These are phyloP conservation scores for Porcisia hertigi DNA, from an alignment of 208 protist species.

Conservation along the genomic window DNA sequence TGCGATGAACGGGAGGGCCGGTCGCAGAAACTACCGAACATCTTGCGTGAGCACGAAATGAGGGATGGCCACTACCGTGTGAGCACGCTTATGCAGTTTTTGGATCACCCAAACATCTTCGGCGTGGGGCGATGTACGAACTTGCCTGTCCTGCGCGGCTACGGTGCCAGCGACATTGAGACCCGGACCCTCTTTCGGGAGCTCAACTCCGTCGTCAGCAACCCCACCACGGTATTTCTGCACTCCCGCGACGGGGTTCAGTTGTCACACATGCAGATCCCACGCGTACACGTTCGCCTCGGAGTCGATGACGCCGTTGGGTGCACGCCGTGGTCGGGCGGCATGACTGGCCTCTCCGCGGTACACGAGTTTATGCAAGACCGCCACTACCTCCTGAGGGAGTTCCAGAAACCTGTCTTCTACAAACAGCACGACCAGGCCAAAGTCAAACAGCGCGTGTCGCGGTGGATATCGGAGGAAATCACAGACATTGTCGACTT, in stretches of 20 bases:
- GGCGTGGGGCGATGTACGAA: slow-evolving; percentile 77
- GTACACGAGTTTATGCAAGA: slow-evolving; percentile 86
- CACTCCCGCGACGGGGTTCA: slow-evolving; percentile 60
- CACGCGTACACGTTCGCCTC: slow-evolving; percentile 72
- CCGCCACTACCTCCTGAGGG: slow-evolving; percentile 71
- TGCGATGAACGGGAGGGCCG: slow-evolving; percentile 23
- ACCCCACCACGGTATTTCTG: slow-evolving; percentile 65
- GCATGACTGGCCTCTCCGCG: slow-evolving; percentile 60
- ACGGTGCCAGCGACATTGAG: slow-evolving; percentile 80
- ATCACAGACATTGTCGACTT: slow-evolving; percentile 85
- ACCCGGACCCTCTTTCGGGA: slow-evolving; percentile 73
- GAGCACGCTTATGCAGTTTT: slow-evolving; percentile 86
- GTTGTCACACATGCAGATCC: slow-evolving; percentile 58
- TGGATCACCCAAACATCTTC: slow-evolving; percentile 76
- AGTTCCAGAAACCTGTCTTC: slow-evolving; percentile 77
- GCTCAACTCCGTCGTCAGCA: slow-evolving; percentile 72
- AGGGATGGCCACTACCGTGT: slow-evolving; percentile 82
- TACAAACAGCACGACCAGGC: slow-evolving; percentile 84
- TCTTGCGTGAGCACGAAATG: slow-evolving; percentile 68
- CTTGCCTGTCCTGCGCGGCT: slow-evolving; percentile 61
- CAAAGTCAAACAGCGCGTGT: slow-evolving; percentile 70
- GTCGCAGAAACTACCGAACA: slow-evolving; percentile 34
- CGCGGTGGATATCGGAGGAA: slow-evolving; percentile 62
- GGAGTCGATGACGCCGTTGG: slow-evolving; percentile 75
- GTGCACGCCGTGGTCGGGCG: slow-evolving; percentile 80